A percentile compares a stretch with the other conserved stretches of the same genome.
phyloP scores from a whole-genome alignment of 352 stramenopile species.

The Pythium scleroteichum region DNA sequence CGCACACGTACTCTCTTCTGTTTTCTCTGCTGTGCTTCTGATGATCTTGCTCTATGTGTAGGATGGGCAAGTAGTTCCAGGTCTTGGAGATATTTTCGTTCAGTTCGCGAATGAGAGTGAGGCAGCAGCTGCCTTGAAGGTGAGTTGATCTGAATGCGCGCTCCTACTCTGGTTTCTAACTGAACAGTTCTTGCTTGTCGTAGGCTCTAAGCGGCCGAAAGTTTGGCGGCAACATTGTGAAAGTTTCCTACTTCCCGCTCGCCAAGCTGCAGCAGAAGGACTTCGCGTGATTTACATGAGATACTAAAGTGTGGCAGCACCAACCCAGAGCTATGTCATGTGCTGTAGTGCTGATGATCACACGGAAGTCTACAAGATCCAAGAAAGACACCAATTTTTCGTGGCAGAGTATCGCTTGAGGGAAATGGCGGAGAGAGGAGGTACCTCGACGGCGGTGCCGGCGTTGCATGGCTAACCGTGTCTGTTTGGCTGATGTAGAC shows the following conservation, averaged over 20 bases:
- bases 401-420: too few relatives aligned
- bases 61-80: conserved; percentile 56
- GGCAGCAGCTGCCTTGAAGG: conserved; percentile 72
- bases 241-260: conserved; percentile 76
- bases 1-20: background rate
- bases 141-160: conserved; percentile 22
- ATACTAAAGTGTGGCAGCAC: conserved; percentile 3
- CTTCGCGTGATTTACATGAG: conserved; percentile 45
- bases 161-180: conserved; percentile 1
- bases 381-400: too few relatives aligned
- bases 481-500: conserved; percentile 31
- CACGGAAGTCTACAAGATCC: too few relatives aligned
- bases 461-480: conserved; percentile 22
- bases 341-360: conserved; percentile 21
- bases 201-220: conserved; percentile 84
- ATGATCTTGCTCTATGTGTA: conserved; percentile 24
- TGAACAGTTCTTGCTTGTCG: background rate
- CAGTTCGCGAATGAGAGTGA: conserved; percentile 63
- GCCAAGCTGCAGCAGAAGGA: conserved; percentile 73
- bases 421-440: conserved; percentile 6
- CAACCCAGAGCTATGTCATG: conserved; percentile 26
- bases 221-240: conserved; percentile 85
- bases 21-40: background rate
- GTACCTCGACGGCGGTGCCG: conserved; percentile 16
- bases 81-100: conserved; percentile 82